Percentiles rank a stretch among this genome's conserved stretches.
phyloP scores from a whole-genome alignment of 352 stramenopile species.

The Phytopythium boreale region DNA sequence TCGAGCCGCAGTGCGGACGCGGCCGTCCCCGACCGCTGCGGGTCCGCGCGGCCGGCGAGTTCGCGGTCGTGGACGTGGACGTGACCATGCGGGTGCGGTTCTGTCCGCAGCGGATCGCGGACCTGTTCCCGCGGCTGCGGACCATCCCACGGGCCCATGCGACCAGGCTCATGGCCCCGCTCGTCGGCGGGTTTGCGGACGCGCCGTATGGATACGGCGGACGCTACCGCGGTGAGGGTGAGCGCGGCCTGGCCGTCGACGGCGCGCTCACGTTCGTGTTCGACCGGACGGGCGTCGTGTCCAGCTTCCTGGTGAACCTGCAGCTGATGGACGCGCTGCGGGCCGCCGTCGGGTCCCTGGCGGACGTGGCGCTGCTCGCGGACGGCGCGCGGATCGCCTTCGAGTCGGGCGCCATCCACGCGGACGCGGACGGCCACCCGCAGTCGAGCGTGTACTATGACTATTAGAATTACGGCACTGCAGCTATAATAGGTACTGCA shows the following conservation, averaged over 20 bases:
- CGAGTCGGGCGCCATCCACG: conserved; percentile 22
- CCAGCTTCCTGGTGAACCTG: conserved; percentile 18
- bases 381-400: conserved; percentile 16
- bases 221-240: not conserved
- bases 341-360: conserved; percentile 20
- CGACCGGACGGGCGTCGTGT: conserved; percentile 20
- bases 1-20: conserved; percentile 8
- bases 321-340: conserved; percentile 31
- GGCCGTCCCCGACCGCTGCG: conserved; percentile 5
- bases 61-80: conserved; percentile 24
- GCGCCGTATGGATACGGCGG: conserved; percentile 3
- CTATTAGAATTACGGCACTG: too few relatives aligned
- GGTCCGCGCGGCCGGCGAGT: conserved; percentile 15
- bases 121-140: conserved; percentile 23
- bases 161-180: not conserved
- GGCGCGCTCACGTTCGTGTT: conserved; percentile 28
- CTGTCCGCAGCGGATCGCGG: conserved; percentile 18
- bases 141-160: conserved; percentile 11
- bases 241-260: conserved; percentile 11
- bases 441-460: too few relatives aligned
- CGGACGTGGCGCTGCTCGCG: conserved; percentile 17
- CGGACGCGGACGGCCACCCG: not conserved
- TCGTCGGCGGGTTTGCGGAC: not conserved
- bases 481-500: too few relatives aligned
- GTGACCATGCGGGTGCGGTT: conserved; percentile 30